Base-by-base conservation (phyloP, 352 stramenopile genomes). In the Phytophthora foliorum region DNA sequence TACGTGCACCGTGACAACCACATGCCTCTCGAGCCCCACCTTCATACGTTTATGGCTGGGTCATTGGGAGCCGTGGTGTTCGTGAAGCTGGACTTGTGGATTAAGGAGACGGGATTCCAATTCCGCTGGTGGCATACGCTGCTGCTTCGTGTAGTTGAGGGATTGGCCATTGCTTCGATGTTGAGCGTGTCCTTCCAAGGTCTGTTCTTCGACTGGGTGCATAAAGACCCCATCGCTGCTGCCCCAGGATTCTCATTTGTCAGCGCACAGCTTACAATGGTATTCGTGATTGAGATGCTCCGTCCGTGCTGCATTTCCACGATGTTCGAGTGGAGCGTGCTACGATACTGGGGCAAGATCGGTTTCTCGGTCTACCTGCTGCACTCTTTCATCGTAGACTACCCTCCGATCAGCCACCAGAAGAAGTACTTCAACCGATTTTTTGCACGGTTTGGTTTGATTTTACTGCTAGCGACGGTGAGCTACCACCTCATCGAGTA, bases 1-100 rank as follows among this genome's bases (percentile, higher is more conserved):
- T 58, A 52, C 39, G 50, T 64, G 25, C 52, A 67, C 27, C 62
- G 73, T 9, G 53, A 55, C 1, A 36, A 36, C n/a, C 67, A 78
- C 56, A 53, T 65, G n/a, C 38, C 44, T 11, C 51, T 75, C 1
- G 41, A n/a, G 1, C 36, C 51, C 22, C 74, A 81, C 25, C 25
- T 77, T 19, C 60, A 74, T 0, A 85, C 74, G 10, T 75, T 85
- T 16, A 36, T 81, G 21, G 61, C 63, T 11, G 76, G 76, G 1
- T 81, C 76, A 11, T 58, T 84, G 17, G 69, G 65, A 48, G 76
- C 76, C 42, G 53, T 81, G n/a, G 39, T 77, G 38, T 84, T 75
- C 42, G 38, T 63, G 7, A 69, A 63, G 6, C 10, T 68, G 25
- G 52, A 80, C 11, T 49, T 67, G n/a, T 67, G 55, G 44, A 56